These are phyloP conservation scores for Trametes polyzona DNA, from an alignment of 1,284 basidiomycete species.

Conservation along the genomic window DNA sequence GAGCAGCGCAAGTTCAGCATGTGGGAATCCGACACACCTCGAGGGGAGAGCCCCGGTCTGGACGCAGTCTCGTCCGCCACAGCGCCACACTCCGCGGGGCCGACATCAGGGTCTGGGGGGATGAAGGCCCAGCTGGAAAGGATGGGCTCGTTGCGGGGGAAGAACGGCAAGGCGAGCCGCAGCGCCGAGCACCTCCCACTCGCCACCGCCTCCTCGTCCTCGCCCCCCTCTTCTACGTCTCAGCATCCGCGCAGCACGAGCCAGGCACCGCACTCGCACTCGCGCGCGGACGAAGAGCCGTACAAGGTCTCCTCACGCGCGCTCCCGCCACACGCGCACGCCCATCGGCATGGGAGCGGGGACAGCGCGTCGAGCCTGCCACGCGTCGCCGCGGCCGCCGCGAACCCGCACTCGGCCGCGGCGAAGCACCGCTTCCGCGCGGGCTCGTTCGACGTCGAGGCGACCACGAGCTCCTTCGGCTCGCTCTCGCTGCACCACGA, in stretches of 20 bases:
- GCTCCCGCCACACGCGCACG: conserved; percentile 14
- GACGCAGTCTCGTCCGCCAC: conserved; percentile 44
- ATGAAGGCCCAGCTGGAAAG: conserved; percentile 34
- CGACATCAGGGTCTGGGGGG: neutral
- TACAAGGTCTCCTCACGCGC: conserved; percentile 41
- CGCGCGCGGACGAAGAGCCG: conserved; percentile 1
- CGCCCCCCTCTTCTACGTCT: conserved; percentile 16
- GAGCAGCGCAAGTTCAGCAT: conserved; percentile 34
- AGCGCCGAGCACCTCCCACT: conserved; percentile 57
- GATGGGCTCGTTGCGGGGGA: conserved; percentile 38
- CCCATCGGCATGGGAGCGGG: conserved; percentile 42
- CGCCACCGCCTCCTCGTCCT: conserved; percentile 26
- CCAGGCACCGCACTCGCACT: neutral
- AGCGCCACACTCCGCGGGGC: conserved; percentile 26
- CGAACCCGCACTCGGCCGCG: neutral
- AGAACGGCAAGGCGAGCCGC: conserved; percentile 58
- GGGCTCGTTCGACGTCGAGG: conserved; percentile 39
- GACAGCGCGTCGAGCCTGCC: conserved; percentile 57
- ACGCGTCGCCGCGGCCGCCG: conserved; percentile 42
- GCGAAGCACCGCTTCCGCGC: conserved; percentile 35
- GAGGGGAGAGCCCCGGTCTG: conserved; percentile 46
- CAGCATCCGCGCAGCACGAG: no score
- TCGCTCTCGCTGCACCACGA: conserved; percentile 18
- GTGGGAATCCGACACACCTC: conserved; percentile 20
- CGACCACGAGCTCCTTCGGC: conserved; percentile 26